Evolutionary conservation across 169 alveolate species (phyloP), one percentile per base, ranked within the genome.

Genomic region (Plasmodium cynomolgi): DNA sequence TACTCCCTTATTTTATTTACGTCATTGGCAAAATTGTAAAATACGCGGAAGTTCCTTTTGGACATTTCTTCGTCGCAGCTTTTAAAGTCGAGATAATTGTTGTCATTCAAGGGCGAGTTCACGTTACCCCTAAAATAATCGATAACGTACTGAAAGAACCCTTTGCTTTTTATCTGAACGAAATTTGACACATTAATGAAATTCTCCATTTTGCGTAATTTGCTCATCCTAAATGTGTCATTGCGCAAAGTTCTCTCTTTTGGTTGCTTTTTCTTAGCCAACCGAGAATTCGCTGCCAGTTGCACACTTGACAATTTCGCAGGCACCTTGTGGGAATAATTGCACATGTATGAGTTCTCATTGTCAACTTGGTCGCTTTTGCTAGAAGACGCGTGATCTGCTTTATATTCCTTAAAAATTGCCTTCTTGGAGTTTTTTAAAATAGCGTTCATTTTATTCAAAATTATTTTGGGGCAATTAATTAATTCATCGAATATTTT

Each of bases 31-130:
- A 90, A 79, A 81, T 90, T 80, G 74, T 79, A 31, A 44, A 90
- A 90, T 90, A 80, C 58, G 44, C 47, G 94, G 50, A 80, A 79
- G 56, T 90, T 90, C 5, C 83, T 86, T 80, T 62, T 62, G 33
- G 81, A 41, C 88, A 90, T 90, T 90, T 90, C 94, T 33, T 90
- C 91, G 37, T 90, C 94, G 73, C 94, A 90, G 26, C 94, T 90
- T 79, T 79, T 72, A 62, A 80, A 90, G 75, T 90, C 88, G 9
- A 90, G 82, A 50, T 79, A 81, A 62, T 68, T 90, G 37, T 37
- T 47, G 54, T 90, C 84, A 29, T 85, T 29, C 79, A 74, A 85
- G 80, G 58, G 3, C 26, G n/a, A 34, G 68, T 23, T 75, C 41
- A 75, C 37, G 68, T 23, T 50, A 75, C 41, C 73, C 34, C 39